Base-by-base conservation (phyloP, 352 stramenopile species). In the Phytophthora crassamura region DNA sequence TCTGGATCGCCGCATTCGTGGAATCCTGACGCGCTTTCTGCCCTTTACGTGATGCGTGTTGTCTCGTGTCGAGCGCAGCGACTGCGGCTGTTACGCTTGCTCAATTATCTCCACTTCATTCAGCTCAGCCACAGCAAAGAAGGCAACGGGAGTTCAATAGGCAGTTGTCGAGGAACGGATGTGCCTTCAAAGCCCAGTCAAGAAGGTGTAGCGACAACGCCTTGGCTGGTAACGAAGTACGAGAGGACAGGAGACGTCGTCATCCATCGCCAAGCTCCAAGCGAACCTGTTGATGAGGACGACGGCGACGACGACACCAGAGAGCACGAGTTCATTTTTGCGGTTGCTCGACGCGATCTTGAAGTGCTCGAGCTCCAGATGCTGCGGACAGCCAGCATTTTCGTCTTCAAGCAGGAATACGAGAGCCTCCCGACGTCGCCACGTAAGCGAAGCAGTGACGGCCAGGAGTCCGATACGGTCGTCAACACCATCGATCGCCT, bases 101-200 rank as follows among this genome's bases (percentile, higher is more conserved):
- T 89, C 28, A 88, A 84, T 50, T 85, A 83, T 55, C 50, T 75
- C 22, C 77, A 88, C 47, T 84, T 75, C 61, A 34, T 87, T 16
- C 53, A 59, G 7, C 54, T 73, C 30, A 49, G 15, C 5, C 60
- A 68, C 2, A 34, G n/a, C 28, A 43, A 18, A 38, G 48, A 43
- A 12, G 15, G n/a, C n/a, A 32, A n/a, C 28, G 25, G 25, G 25
- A 30, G 25, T 30, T 38, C 33, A 33, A 47, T 32, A 32, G 10
- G 9, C 45, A 66, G 9, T 7, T 9, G 11, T 43, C 20, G 5
- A 11, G 28, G 28, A n/a, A 51, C 51, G 9, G 2, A n/a, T 32
- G 15, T 18, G 9, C 18, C 46, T 4, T 36, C 25, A 46, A 54
- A 36, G 30, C 46, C 8, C 38, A 33, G 8, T 40, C n/a, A n/a